phyloP scores from a whole-genome alignment of 148 eudicot species.

The Fagopyrum homotropicum region DNA sequence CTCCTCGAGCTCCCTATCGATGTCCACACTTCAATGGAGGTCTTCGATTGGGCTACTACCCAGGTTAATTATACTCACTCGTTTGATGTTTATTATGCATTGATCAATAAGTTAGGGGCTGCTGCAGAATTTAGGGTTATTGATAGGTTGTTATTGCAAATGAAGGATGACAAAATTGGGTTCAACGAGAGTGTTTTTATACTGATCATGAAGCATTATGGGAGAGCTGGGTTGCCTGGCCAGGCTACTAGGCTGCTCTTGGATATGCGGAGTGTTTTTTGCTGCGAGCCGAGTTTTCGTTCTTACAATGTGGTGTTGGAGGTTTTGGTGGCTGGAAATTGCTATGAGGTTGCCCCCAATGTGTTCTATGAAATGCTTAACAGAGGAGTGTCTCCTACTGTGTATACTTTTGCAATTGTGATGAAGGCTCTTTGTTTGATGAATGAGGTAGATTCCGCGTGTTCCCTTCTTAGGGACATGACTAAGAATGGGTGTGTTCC shows the following conservation, averaged over 20 bases:
- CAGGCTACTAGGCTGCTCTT: conserved; percentile 83
- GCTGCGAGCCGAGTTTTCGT: conserved; percentile 55
- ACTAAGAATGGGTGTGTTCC: conserved; percentile 92
- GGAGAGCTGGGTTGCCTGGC: conserved; percentile 75
- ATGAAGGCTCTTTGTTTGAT: conserved; percentile 72
- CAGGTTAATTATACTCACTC: conserved; percentile 73
- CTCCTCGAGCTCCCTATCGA: conserved; percentile 74
- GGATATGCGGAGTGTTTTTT: conserved; percentile 69
- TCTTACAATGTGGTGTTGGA: conserved; percentile 84
- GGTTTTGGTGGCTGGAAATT: conserved; percentile 60
- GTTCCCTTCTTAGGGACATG: conserved; percentile 85
- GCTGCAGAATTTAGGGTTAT: conserved; percentile 56
- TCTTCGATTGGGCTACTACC: conserved; percentile 67
- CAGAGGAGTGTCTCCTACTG: conserved; percentile 71
- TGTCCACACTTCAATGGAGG: conserved; percentile 63
- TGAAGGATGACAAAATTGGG: conserved; percentile 69
- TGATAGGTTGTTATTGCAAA: conserved; percentile 62
- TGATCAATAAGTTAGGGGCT: conserved; percentile 65
- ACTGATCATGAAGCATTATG: conserved; percentile 69
- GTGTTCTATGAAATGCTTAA: conserved; percentile 83
- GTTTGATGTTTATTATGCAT: conserved; percentile 68
- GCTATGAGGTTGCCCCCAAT: conserved; percentile 67
- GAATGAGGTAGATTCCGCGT: conserved; percentile 72
- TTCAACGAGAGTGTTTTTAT: conserved; percentile 68
- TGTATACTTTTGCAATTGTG: conserved; percentile 64